These are phyloP conservation scores for Zymoseptoria passerinii DNA, from an alignment of 2,329 filamentous ascomycete genomes.

Conservation along the genomic window DNA sequence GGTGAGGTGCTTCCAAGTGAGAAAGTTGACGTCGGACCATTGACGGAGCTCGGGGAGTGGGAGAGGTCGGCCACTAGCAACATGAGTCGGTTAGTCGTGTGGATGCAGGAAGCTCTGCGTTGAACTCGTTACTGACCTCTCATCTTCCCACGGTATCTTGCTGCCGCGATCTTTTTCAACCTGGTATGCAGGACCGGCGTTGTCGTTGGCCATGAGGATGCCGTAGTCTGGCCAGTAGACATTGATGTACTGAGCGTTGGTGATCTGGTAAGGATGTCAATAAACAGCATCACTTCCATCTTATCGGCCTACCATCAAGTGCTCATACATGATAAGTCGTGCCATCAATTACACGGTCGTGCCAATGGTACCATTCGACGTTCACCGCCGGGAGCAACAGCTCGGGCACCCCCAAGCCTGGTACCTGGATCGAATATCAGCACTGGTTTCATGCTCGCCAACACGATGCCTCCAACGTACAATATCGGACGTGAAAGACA, in stretches of 20 bases:
- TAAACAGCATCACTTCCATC: not conserved
- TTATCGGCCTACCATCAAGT: not conserved
- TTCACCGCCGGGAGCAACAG: not conserved
- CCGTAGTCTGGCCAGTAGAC: constrained; percentile 7
- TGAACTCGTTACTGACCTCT: not conserved
- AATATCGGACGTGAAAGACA: not conserved
- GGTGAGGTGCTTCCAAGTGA: constrained; percentile 10
- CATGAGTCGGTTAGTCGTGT: not conserved
- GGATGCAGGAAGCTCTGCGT: not conserved
- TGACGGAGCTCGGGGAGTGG: constrained; percentile 7
- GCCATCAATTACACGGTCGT: constrained; percentile 25
- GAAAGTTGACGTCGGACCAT: constrained; percentile 9
- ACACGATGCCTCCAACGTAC: not conserved
- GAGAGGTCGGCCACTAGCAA: not conserved
- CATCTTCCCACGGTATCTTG: constrained; percentile 5
- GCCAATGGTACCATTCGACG: constrained; percentile 2
- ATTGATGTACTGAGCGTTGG: constrained; percentile 10
- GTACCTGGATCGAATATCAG: not conserved
- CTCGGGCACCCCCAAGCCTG: not conserved
- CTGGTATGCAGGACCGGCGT: constrained; percentile 7
- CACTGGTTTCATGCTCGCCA: not conserved
- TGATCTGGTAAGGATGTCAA: not conserved
- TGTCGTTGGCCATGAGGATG: constrained; percentile 8
- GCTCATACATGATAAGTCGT: constrained; percentile 15
- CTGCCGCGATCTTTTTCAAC: not conserved